Evolutionary conservation across 495 filamentous ascomycete genomes (phyloP), one percentile per base, ranked within the genome.

Genomic region (Penicillium chermesinum): DNA sequence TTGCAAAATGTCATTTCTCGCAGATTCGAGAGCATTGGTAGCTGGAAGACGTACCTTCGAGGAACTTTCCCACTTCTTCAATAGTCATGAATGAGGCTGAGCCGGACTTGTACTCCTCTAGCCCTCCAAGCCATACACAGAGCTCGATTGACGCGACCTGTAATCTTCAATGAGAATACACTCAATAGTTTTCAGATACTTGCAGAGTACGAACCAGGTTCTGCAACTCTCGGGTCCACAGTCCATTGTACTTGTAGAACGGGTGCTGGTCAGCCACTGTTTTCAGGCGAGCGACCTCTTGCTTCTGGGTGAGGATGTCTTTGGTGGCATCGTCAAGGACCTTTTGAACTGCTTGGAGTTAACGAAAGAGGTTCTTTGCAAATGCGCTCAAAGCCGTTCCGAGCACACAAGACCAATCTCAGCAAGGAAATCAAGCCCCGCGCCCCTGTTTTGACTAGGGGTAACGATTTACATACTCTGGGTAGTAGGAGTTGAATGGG

Each of bases 241-340:
- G 71, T 15, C 73, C 69, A 61, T 96, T 97, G 67, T 91, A 91
- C 58, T 95, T 96, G 82, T 96, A 97, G 70, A 96, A 98, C 0
- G 93, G 91, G 58, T 91, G 83, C 55, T 85, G 72, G 33, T 89
- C 88, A 6, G 89, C 86, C 41, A 88, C 79, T 36, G 69, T 64
- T 38, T 82, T 77, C 38, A 98, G 79, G 44, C 69, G 68, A 22
- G 59, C 46, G 43, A 75, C 64, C 44, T 75, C 68, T 27, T 72
- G 55, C 52, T 69, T 69, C 52, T 75, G 70, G 8, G 67, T 67
- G 44, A 69, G 43, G 42, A 75, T 73, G 27, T 71, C 64, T 16
- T 49, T 57, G 3, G 67, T 65, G 6, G 64, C 67, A 49, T 71
- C 64, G 13, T 73, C 71, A 36, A 75, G 70, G 9, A 73, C 64